A percentile compares a stretch with the other conserved stretches of the same genome.
phyloP scores from a whole-genome alignment of 2,329 filamentous ascomycete genomes.

The Myriosclerotinia scirpicola region DNA sequence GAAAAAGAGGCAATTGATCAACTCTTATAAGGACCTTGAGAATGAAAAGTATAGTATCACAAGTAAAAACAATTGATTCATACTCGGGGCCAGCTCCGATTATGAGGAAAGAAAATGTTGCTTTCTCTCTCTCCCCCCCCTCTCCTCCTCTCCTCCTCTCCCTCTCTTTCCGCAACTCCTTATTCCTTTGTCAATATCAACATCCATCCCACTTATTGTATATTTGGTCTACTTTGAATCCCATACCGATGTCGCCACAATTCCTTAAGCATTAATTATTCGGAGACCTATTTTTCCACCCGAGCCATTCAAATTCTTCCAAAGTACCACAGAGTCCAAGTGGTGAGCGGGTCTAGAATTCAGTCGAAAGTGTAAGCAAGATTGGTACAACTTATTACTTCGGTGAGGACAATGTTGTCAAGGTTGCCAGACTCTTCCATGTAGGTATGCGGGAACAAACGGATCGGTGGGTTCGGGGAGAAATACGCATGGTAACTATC shows the following conservation, averaged over 20 bases:
- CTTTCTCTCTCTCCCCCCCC: too few relatives aligned
- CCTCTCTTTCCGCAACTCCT: not conserved
- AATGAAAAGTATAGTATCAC: not conserved
- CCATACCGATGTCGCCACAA: conserved; percentile 15
- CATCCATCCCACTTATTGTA: conserved; percentile 4
- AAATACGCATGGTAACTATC: too few relatives aligned
- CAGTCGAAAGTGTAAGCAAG: conserved; percentile 14
- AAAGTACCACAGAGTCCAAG: not conserved
- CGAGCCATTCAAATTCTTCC: conserved; percentile 9
- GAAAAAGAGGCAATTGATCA: not conserved
- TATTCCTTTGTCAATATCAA: not conserved
- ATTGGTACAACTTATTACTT: not conserved
- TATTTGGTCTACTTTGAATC: not conserved
- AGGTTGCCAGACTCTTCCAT: not conserved
- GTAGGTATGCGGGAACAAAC: too few relatives aligned
- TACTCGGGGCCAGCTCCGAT: conserved; percentile 9
- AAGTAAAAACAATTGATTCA: not conserved
- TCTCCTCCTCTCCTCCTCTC: not conserved
- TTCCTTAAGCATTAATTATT: not conserved
- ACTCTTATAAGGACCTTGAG: not conserved
- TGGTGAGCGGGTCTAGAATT: conserved; percentile 15
- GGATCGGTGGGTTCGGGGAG: too few relatives aligned
- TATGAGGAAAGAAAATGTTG: too few relatives aligned
- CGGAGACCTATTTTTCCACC: not conserved
- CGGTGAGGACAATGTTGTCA: conserved; percentile 5